A percentile compares a stretch with the other conserved stretches of the same genome.
Conservation (phyloP, 441 rosid genomes). For the Capsella rubella region DNA sequence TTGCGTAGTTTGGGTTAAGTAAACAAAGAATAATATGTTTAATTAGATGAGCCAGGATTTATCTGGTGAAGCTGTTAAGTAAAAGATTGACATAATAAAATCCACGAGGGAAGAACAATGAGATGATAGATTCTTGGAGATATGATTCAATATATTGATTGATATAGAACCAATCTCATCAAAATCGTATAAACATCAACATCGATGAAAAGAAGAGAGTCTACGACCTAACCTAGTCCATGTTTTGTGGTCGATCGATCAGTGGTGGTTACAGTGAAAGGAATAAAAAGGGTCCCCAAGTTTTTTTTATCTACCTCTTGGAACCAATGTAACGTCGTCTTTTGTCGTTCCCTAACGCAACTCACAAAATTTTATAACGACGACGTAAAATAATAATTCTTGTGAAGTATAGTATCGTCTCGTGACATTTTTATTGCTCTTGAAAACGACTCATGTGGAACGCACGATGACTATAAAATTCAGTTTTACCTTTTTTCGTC, state of each 20-base stretch:
- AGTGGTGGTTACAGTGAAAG: slow-evolving; percentile 34
- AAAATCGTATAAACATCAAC: slow-evolving; percentile 33
- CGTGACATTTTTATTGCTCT: slow-evolving; percentile 5
- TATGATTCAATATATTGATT: neutral
- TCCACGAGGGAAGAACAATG: neutral
- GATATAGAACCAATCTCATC: slow-evolving; percentile 4
- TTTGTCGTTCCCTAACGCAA: slow-evolving; percentile 20
- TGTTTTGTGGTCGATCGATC: slow-evolving; percentile 1
- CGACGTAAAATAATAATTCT: neutral
- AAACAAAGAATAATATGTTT: neutral
- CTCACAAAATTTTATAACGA: neutral
- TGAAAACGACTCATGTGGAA: slow-evolving; percentile 34
- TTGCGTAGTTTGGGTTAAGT: neutral
- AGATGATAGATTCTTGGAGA: neutral
- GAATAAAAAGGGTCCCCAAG: slow-evolving; percentile 15
- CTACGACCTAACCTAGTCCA: neutral
- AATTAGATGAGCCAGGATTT: no score
- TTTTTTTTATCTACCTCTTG: slow-evolving; percentile 34
- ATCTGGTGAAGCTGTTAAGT: no score
- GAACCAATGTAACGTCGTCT: slow-evolving; percentile 35
- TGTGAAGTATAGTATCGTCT: slow-evolving; percentile 25
- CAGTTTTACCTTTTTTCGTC: neutral
- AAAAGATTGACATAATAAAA: neutral
- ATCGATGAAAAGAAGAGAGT: slow-evolving; percentile 36
- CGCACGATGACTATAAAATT: slow-evolving; percentile 16